A percentile compares a stretch with the other conserved stretches of the same genome.
Evolutionary conservation across 495 filamentous ascomycete species (phyloP).

Genomic region (Penicillium lagena): DNA sequence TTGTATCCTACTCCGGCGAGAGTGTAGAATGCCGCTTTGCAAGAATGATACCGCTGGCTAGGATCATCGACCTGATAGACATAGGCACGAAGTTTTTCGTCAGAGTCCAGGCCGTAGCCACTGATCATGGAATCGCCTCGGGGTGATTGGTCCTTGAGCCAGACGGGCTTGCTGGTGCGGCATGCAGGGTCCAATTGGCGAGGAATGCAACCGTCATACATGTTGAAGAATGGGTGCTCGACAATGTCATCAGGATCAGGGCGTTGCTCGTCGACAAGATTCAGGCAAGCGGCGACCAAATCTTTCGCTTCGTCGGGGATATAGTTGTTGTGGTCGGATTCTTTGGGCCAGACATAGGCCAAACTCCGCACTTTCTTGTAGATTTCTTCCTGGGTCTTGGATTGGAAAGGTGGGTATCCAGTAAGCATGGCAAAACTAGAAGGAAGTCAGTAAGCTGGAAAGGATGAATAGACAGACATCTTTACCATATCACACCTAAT

Average conservation of each 20-base stretch:
- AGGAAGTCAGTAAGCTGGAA: constrained; percentile 9
- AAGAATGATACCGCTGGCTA: constrained; percentile 34
- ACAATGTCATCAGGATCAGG: constrained; percentile 78
- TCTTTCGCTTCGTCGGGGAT: constrained; percentile 64
- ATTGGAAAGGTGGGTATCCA: constrained; percentile 85
- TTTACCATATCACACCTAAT: constrained; percentile 89
- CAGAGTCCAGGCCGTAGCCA: constrained; percentile 40
- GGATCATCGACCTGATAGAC: constrained; percentile 35
- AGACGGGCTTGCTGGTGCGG: constrained; percentile 35
- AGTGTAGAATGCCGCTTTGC: constrained; percentile 39
- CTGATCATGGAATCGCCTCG: constrained; percentile 41
- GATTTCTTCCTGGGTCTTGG: constrained; percentile 78
- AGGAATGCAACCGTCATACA: constrained; percentile 49
- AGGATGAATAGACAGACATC: background rate
- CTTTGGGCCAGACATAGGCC: constrained; percentile 72
- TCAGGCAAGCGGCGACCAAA: constrained; percentile 67
- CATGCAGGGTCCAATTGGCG: constrained; percentile 36
- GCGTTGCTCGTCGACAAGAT: constrained; percentile 63
- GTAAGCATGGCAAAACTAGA: constrained; percentile 78
- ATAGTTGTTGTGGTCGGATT: constrained; percentile 35
- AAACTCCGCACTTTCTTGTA: constrained; percentile 68
- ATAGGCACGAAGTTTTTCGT: constrained; percentile 35
- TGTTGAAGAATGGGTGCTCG: constrained; percentile 74
- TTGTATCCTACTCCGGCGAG: constrained; percentile 46
- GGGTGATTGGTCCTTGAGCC: constrained; percentile 36